phyloP scores from a whole-genome alignment of 805 yeast genomes.

The Candida taoyuanica region DNA sequence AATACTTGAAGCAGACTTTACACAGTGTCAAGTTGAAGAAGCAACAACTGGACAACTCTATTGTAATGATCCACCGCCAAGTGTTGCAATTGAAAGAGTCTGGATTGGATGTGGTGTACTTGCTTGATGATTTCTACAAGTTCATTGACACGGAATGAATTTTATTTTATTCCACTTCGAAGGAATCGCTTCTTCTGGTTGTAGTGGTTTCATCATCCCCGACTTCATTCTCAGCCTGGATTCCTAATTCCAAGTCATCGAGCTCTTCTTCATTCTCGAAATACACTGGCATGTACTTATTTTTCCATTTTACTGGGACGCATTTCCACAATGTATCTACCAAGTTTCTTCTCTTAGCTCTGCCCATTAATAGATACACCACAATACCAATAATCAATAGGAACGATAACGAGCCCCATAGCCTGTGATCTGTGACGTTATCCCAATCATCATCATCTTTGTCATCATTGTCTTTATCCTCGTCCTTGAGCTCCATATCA shows the following conservation, averaged over 20 bases:
- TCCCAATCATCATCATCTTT: conserved; percentile 33
- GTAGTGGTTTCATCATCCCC: conserved; percentile 7
- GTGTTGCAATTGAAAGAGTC: conserved; percentile 54
- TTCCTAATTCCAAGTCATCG: conserved; percentile 19
- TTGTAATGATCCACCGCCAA: conserved; percentile 52
- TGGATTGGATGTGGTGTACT: conserved; percentile 62
- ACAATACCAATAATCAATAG: conserved; percentile 28
- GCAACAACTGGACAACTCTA: conserved; percentile 49
- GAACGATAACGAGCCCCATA: conserved; percentile 35
- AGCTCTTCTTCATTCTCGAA: conserved; percentile 12
- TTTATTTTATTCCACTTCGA: conserved; percentile 7
- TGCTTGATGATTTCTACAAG: conserved; percentile 23
- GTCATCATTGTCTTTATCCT: conserved; percentile 27
- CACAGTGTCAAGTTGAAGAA: conserved; percentile 54
- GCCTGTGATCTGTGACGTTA: conserved; percentile 28
- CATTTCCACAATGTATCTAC: conserved; percentile 12
- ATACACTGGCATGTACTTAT: conserved; percentile 3
- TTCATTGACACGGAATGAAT: conserved; percentile 18
- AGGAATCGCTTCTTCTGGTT: conserved; percentile 5
- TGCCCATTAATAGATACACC: conserved; percentile 34
- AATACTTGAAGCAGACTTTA: conserved; percentile 67
- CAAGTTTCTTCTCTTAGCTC: conserved; percentile 21
- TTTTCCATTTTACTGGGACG: conserved; percentile 6
- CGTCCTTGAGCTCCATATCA: conserved; percentile 12
- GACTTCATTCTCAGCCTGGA: conserved; percentile 8